Percentiles rank a stretch among this genome's conserved stretches.
phyloP scores from a whole-genome alignment of 352 stramenopile genomes.

The Saprolegnia diclina region DNA sequence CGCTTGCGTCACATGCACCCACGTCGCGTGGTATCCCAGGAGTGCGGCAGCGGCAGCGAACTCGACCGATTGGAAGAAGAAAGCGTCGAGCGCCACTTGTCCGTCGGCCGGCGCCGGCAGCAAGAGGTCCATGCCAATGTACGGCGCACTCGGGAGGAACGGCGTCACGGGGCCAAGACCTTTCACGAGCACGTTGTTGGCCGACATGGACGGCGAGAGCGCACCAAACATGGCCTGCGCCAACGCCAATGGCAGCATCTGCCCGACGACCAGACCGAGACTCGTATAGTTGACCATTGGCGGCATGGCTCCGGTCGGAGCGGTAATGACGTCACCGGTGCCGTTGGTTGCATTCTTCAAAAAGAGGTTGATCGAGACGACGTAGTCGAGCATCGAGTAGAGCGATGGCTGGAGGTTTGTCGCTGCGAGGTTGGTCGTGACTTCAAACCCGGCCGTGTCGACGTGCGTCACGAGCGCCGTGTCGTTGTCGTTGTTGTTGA shows the following conservation, averaged over 20 bases:
- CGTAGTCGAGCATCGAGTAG: slow-evolving; percentile 9
- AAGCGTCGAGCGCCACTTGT: neutral
- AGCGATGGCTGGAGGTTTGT: neutral
- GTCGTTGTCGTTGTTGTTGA: neutral
- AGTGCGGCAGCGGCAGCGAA: neutral
- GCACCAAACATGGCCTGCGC: slow-evolving; percentile 9
- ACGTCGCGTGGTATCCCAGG: neutral
- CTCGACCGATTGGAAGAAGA: slow-evolving; percentile 11
- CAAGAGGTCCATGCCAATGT: neutral
- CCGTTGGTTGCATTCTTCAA: neutral
- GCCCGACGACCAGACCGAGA: neutral
- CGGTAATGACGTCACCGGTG: neutral
- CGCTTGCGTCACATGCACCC: slow-evolving; percentile 4
- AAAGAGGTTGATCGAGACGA: slow-evolving; percentile 1
- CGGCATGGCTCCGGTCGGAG: neutral
- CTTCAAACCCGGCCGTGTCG: neutral
- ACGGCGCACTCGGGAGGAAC: neutral
- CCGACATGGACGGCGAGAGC: neutral
- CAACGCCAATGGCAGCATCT: neutral
- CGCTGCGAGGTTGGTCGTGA: neutral
- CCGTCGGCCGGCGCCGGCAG: neutral
- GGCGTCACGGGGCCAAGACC: neutral
- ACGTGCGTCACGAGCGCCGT: neutral
- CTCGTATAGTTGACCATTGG: neutral
- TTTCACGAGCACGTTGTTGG: neutral